These are phyloP conservation scores for Alternaria sp. DNA, from an alignment of 2,329 filamentous ascomycete genomes.

Conservation along the genomic window DNA sequence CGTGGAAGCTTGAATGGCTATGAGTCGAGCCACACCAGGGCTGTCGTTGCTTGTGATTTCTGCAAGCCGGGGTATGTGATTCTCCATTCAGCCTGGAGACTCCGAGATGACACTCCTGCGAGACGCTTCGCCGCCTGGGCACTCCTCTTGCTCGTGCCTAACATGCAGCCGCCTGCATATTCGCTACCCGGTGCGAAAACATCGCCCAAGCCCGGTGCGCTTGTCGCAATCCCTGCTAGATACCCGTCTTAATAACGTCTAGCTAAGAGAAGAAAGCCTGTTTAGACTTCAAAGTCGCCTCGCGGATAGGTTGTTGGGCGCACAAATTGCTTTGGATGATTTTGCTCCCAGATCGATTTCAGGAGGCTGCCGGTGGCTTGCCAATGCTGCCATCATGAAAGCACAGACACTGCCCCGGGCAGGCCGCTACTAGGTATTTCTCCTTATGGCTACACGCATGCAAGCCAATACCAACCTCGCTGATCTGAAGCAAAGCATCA, in stretches of 20 bases:
- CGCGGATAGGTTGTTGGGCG: conserved; percentile 1
- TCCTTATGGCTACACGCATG: conserved; percentile 17
- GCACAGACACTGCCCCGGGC: conserved; percentile 15
- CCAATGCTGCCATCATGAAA: conserved; percentile 13
- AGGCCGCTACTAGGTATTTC: conserved; percentile 13
- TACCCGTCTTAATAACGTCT: conserved; percentile 12
- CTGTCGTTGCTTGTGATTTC: conserved; percentile 6
- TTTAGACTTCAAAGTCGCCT: conserved; percentile 1
- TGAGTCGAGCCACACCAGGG: conserved; percentile 14
- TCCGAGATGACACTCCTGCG: conserved; percentile 15
- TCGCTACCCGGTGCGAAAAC: conserved; percentile 14
- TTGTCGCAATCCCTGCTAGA: conserved; percentile 5
- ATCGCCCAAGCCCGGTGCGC: conserved; percentile 9
- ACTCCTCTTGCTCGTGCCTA: conserved; percentile 25
- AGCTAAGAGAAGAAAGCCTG: conserved; percentile 8
- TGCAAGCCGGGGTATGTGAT: conserved; percentile 6
- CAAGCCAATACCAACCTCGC: conserved; percentile 10
- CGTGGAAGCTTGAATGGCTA: conserved; percentile 24
- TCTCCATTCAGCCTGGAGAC: conserved; percentile 25
- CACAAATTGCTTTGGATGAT: conserved; percentile 5
- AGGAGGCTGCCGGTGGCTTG: conserved; percentile 22
- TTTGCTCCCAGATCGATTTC: conserved; percentile 7
- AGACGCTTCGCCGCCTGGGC: conserved; percentile 13
- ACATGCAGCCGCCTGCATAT: conserved; percentile 11
- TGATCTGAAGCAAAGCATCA: background rate